These are phyloP conservation scores for Teratosphaeria destructans DNA, from an alignment of 2,329 filamentous ascomycete species.

Conservation along the genomic window DNA sequence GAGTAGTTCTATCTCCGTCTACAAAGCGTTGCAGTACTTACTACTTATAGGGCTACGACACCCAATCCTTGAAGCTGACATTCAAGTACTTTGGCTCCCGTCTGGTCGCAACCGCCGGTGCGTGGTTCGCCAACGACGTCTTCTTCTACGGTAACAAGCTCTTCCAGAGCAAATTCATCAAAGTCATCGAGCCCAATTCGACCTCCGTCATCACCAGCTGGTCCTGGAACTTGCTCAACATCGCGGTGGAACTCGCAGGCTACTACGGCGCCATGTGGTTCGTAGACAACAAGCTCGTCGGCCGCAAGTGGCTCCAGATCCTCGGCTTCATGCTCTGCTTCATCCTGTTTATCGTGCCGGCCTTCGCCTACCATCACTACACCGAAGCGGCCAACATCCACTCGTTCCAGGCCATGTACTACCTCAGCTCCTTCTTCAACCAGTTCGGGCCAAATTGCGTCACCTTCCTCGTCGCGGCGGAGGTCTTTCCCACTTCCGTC, in stretches of 20 bases:
- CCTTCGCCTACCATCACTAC: conserved; percentile 71
- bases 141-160: conserved; percentile 98
- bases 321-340: conserved; percentile 85
- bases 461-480: conserved; percentile 84
- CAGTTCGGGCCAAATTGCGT: conserved; percentile 91
- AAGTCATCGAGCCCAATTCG: conserved; percentile 53
- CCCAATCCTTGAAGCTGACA: conserved; percentile 2
- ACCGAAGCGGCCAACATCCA: conserved; percentile 55
- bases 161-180: conserved; percentile 81
- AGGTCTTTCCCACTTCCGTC: conserved; percentile 83
- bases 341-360: conserved; percentile 79
- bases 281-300: conserved; percentile 89
- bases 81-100: conserved; percentile 2
- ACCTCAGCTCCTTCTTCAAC: conserved; percentile 86
- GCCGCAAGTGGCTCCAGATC: conserved; percentile 88
- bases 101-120: conserved; percentile 1
- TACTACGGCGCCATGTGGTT: conserved; percentile 79
- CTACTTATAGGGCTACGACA: conserved; percentile 1
- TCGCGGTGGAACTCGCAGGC: conserved; percentile 67
- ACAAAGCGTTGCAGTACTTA: not conserved
- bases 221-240: conserved; percentile 85
- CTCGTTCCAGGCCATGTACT: conserved; percentile 93
- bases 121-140: conserved; percentile 28
- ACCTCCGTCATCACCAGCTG: conserved; percentile 57
- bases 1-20: not conserved